These are phyloP conservation scores for Sarcodon aspratus DNA, from an alignment of 768 basidiomycete species.

Conservation along the genomic window DNA sequence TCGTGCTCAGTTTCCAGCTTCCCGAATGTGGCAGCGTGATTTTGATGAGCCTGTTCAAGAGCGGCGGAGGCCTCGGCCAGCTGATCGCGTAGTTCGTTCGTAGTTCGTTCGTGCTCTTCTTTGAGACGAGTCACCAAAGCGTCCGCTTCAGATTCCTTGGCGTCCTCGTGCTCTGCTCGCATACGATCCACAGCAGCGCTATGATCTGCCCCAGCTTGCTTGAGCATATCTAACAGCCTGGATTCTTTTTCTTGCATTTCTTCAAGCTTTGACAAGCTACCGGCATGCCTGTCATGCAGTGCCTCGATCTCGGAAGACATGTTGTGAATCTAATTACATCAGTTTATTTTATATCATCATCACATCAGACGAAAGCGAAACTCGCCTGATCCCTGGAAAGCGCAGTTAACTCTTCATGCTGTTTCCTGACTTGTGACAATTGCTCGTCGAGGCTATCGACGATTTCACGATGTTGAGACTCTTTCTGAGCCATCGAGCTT, in stretches of 20 bases:
- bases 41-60: constrained; percentile 28
- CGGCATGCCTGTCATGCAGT: constrained; percentile 49
- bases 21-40: constrained; percentile 51
- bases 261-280: constrained; percentile 40
- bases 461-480: constrained; percentile 75
- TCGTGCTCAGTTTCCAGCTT: constrained; percentile 32
- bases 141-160: constrained; percentile 31
- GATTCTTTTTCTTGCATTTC: constrained; percentile 45
- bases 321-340: constrained; percentile 49
- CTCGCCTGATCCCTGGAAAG: constrained; percentile 79
- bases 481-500: constrained; percentile 97
- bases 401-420: constrained; percentile 72
- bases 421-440: constrained; percentile 56
- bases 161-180: constrained; percentile 31
- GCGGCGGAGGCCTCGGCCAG: constrained; percentile 18
- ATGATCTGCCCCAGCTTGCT: constrained; percentile 40
- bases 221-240: constrained; percentile 37
- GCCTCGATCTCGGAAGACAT: constrained; percentile 83
- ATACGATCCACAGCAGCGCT: constrained; percentile 35
- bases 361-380: not conserved
- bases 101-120: constrained; percentile 32
- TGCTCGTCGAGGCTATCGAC: constrained; percentile 65
- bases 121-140: constrained; percentile 33
- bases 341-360: not conserved
- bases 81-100: constrained; percentile 17